Evolutionary conservation across 805 yeast genomes (phyloP).

Genomic region (Yamadazyma paraphyllophila): DNA sequence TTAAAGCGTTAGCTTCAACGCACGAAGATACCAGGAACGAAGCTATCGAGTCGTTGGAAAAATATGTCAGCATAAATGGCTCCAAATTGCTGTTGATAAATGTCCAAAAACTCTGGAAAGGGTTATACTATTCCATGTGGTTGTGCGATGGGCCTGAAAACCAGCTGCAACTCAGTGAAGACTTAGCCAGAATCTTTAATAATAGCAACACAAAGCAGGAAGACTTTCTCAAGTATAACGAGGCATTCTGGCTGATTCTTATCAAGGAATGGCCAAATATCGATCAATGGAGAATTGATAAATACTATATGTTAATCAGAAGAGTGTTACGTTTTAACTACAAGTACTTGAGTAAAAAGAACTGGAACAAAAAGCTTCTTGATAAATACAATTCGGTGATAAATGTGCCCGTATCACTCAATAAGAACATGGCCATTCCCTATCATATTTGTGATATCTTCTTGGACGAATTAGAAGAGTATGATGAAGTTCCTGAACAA

Average conservation of each 20-base stretch:
- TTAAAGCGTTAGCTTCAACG: conserved; percentile 81
- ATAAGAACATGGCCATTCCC: conserved; percentile 65
- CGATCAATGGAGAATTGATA: conserved; percentile 86
- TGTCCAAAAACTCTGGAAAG: conserved; percentile 88
- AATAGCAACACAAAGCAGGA: conserved; percentile 33
- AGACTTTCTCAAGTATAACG: conserved; percentile 43
- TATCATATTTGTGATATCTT: conserved; percentile 82
- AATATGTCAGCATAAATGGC: conserved; percentile 30
- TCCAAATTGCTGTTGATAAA: conserved; percentile 49
- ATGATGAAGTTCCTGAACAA: conserved; percentile 55
- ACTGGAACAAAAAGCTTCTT: conserved; percentile 55
- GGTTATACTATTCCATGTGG: conserved; percentile 96
- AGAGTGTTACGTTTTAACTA: conserved; percentile 67
- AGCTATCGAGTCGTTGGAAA: conserved; percentile 14
- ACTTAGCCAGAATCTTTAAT: conserved; percentile 58
- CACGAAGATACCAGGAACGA: conserved; percentile 71
- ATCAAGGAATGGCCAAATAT: conserved; percentile 78
- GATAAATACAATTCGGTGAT: conserved; percentile 44
- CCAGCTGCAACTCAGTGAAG: conserved; percentile 79
- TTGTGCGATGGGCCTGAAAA: conserved; percentile 90
- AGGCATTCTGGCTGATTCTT: conserved; percentile 80
- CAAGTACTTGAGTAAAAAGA: conserved; percentile 47
- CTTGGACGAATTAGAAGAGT: conserved; percentile 78
- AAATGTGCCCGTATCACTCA: conserved; percentile 54
- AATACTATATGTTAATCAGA: conserved; percentile 78